Conservation (phyloP, 805 yeast species). For the Zygoascus flipseniorum region DNA sequence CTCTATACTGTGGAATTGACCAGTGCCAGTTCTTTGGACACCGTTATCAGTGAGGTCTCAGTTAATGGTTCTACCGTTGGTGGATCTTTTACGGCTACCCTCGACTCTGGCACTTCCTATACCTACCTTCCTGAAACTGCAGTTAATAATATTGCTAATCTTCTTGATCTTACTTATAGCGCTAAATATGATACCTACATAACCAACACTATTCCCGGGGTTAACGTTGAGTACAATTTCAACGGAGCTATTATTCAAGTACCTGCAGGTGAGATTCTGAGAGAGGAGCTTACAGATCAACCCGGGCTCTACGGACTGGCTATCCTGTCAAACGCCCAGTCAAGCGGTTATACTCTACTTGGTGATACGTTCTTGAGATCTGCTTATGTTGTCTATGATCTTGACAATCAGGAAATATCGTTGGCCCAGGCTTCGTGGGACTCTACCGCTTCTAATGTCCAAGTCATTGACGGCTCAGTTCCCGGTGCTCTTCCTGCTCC, state of each 20-base stretch:
- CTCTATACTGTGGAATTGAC: conserved; percentile 34
- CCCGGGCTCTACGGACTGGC: conserved; percentile 3
- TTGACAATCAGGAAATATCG: conserved; percentile 48
- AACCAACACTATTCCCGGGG: conserved; percentile 1
- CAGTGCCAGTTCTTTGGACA: conserved; percentile 20
- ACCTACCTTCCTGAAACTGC: conserved; percentile 38
- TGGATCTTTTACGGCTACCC: conserved; percentile 3
- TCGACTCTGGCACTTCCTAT: conserved; percentile 50
- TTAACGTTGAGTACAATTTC: conserved; percentile 15
- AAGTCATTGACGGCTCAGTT: conserved; percentile 13
- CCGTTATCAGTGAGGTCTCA: conserved; percentile 8
- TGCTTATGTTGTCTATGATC: conserved; percentile 61
- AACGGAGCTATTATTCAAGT: conserved; percentile 21
- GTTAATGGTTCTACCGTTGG: conserved; percentile 1
- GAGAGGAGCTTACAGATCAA: neutral
- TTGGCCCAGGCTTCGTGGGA: conserved; percentile 39
- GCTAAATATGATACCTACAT: conserved; percentile 1
- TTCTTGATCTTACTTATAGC: conserved; percentile 7
- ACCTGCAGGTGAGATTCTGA: conserved; percentile 6
- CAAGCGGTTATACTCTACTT: conserved; percentile 29
- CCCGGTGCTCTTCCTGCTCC: conserved; percentile 26
- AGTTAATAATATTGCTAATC: conserved; percentile 13
- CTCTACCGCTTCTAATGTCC: conserved; percentile 20
- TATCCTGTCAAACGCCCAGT: conserved; percentile 3
- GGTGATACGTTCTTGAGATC: conserved; percentile 60